Evolutionary conservation across 352 stramenopile genomes (phyloP).

Genomic region (Elongisporangium prolatum): DNA sequence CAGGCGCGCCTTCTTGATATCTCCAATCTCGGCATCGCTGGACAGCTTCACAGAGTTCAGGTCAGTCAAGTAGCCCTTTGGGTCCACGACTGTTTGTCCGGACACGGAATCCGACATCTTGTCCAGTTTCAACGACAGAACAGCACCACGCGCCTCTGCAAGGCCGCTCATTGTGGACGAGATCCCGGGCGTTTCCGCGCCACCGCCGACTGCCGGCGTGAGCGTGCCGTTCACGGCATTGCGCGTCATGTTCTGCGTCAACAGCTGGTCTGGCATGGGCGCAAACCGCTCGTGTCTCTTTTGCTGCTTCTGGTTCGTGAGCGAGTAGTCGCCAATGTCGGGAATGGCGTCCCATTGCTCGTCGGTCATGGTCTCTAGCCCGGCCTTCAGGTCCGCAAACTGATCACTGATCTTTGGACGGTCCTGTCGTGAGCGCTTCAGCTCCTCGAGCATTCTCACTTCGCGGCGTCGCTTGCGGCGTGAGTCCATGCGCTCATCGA

Average conservation of each 20-base stretch:
- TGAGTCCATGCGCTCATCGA: constrained; percentile 95
- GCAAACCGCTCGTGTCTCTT: constrained; percentile 94
- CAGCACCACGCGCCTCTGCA: constrained; percentile 88
- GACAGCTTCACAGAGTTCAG: constrained; percentile 94
- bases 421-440: constrained; percentile 85
- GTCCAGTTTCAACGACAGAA: constrained; percentile 95
- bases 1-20: constrained; percentile 98
- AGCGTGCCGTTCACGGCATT: constrained; percentile 42
- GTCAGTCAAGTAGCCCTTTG: constrained; percentile 97
- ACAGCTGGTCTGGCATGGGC: constrained; percentile 91
- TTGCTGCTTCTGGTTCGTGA: constrained; percentile 89
- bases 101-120: constrained; percentile 96
- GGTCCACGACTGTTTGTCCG: constrained; percentile 97
- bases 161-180: constrained; percentile 83
- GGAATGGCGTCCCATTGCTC: constrained; percentile 96
- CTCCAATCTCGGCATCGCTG: constrained; percentile 93
- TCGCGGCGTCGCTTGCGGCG: constrained; percentile 87
- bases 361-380: constrained; percentile 88
- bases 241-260: constrained; percentile 42
- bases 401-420: constrained; percentile 95
- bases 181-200: constrained; percentile 49
- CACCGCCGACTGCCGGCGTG: constrained; percentile 31
- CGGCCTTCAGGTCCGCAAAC: constrained; percentile 97
- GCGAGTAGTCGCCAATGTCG: constrained; percentile 95
- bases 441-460: constrained; percentile 73